Conservation (phyloP, 2,329 filamentous ascomycete genomes). For the Colletotrichum aenigma region DNA sequence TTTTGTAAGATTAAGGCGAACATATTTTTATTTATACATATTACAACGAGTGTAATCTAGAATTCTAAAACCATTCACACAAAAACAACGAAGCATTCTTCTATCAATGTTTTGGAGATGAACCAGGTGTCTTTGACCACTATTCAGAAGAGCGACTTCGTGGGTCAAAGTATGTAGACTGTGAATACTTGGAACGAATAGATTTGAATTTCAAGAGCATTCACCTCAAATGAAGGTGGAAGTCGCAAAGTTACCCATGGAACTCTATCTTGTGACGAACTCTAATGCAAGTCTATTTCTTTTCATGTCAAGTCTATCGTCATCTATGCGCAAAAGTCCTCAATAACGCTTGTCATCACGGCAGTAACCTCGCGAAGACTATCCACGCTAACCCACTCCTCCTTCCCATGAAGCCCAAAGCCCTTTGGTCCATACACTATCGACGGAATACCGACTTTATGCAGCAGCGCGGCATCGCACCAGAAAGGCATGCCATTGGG, state of each 20-base stretch:
- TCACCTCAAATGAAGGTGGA: no score
- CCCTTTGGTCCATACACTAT: slow-evolving; percentile 53
- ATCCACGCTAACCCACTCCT: slow-evolving; percentile 53
- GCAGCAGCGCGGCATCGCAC: slow-evolving; percentile 56
- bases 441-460: slow-evolving; percentile 45
- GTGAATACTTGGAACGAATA: no score
- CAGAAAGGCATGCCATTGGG: slow-evolving; percentile 43
- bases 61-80: neutral
- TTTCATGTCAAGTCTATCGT: neutral
- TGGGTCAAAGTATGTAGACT: no score
- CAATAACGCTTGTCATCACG: slow-evolving; percentile 28
- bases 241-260: no score
- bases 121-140: neutral
- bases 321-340: slow-evolving; percentile 29
- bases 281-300: neutral
- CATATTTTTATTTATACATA: neutral
- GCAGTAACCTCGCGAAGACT: slow-evolving; percentile 40
- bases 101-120: rapidly evolving
- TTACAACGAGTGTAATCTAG: neutral
- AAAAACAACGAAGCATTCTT: neutral
- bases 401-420: slow-evolving; percentile 52
- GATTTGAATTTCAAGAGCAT: no score
- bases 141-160: no score
- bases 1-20: neutral
- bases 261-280: no score